Base-by-base conservation (phyloP, 352 stramenopile species). In the Phytophthora tubulina region DNA sequence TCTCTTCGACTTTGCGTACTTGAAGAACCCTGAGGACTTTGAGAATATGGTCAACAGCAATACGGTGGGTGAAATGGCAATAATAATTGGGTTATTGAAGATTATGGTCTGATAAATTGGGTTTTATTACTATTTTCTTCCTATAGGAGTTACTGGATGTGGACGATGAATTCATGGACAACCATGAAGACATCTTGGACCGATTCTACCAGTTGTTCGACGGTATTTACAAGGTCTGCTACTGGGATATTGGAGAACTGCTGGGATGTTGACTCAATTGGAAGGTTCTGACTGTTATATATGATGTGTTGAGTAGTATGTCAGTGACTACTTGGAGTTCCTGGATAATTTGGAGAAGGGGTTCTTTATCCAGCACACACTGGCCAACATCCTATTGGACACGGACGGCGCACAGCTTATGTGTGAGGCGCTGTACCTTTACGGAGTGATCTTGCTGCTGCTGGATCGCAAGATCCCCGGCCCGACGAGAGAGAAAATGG, bases 331-430 rank as follows among this genome's bases (percentile, higher is more conserved):
- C 64, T 82, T 96, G 69, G 80, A 94, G 72, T 99, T 98, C 72
- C 75, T 97, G 36, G 84, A 96, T 62, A 91, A 99, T 73, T 78
- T 99, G 42, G 88, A 95, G 63, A 91, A 92, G 48, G 96, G 96
- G 0, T 98, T 97, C 68, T 99, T 98, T 73, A 98, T 99, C 71
- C 94, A 98, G 66, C 94, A 99, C 76, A 98, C 95, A 17, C 78
- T 98, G 38, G 95, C 98, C 44, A 97, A 94, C 60, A 97, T 99
- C 33, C 70, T 99, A 30, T 78, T 98, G n/a, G 95, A 99, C 66
- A 90, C 84, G 3, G 95, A 98, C 52, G 96, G 96, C 21, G 92
- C 93, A 49, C 95, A 98, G 63, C 89, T 99, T 63, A 90, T 99
- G 79, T 97, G 90, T 68, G 96, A 99, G 66, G 93, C 94, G 27